These are phyloP conservation scores for Cornus kousa DNA, from an alignment of 148 eudicot genomes.

Conservation along the genomic window DNA sequence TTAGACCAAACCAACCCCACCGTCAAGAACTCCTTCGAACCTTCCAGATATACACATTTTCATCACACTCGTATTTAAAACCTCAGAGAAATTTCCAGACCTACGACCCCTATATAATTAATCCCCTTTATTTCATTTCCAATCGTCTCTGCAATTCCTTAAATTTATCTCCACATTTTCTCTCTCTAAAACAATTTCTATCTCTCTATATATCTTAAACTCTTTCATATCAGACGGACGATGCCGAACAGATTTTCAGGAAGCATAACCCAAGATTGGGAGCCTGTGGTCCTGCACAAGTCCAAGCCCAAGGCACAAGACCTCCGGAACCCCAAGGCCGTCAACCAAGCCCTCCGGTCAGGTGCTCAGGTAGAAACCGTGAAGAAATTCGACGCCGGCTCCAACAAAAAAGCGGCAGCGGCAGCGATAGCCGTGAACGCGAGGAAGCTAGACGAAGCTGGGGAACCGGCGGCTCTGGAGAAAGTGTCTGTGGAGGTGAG, in stretches of 20 bases:
- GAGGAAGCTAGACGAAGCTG: slow-evolving; percentile 66
- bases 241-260: slow-evolving; percentile 55
- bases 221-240: not conserved
- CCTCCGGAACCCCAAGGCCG: slow-evolving; percentile 59
- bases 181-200: not conserved
- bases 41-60: slow-evolving; percentile 1
- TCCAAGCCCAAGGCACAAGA: slow-evolving; percentile 47
- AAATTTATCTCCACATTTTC: not conserved
- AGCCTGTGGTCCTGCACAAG: slow-evolving; percentile 64
- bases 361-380: slow-evolving; percentile 60
- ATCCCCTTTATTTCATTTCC: not conserved
- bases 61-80: not conserved
- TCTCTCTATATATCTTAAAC: not conserved
- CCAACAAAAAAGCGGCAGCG: slow-evolving; percentile 50
- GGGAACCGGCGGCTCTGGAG: slow-evolving; percentile 56
- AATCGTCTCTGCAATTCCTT: not conserved
- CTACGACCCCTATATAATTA: slow-evolving; percentile 3
- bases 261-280: slow-evolving; percentile 64
- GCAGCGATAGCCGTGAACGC: slow-evolving; percentile 27
- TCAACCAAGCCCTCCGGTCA: slow-evolving; percentile 61
- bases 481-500: slow-evolving; percentile 51
- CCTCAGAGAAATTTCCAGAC: slow-evolving; percentile 14
- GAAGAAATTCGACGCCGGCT: slow-evolving; percentile 53
- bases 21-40: not conserved
- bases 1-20: no score